A percentile compares a stretch with the other conserved stretches of the same genome.
Conservation (phyloP, 148 eudicot genomes). For the Vaccinium myrtillus region DNA sequence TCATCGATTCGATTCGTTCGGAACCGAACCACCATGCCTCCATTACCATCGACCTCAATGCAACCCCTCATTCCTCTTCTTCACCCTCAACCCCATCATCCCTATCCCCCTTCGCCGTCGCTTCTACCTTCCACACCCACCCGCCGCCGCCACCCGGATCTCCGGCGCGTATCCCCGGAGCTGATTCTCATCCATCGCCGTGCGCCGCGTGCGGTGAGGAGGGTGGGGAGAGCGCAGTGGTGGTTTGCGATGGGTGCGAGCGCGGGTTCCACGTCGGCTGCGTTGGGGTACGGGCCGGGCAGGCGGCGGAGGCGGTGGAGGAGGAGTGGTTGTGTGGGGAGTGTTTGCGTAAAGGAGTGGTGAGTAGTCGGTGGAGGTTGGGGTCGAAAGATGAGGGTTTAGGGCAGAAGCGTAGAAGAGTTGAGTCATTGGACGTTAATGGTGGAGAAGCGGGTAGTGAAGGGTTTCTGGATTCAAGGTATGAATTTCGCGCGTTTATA, state of each 20-base stretch:
- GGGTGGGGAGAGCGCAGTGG: slow-evolving; percentile 20
- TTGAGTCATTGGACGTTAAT: slow-evolving; percentile 35
- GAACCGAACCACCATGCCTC: slow-evolving; percentile 19
- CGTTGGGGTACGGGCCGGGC: slow-evolving; percentile 22
- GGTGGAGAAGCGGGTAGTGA: slow-evolving; percentile 27
- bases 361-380: slow-evolving; percentile 43
- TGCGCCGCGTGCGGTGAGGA: slow-evolving; percentile 24
- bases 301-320: not conserved
- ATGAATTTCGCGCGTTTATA: slow-evolving; percentile 20
- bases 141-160: slow-evolving; percentile 29
- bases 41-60: slow-evolving; percentile 50
- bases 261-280: slow-evolving; percentile 48
- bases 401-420: slow-evolving; percentile 14
- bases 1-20: slow-evolving; percentile 24
- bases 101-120: slow-evolving; percentile 31
- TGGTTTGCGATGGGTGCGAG: slow-evolving; percentile 60
- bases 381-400: slow-evolving; percentile 28
- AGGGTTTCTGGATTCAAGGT: slow-evolving; percentile 22
- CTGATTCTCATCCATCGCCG: slow-evolving; percentile 10
- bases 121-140: slow-evolving; percentile 38
- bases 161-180: slow-evolving; percentile 46
- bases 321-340: slow-evolving; percentile 53
- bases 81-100: slow-evolving; percentile 6
- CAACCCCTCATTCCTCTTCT: slow-evolving; percentile 41
- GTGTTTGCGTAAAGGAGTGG: slow-evolving; percentile 26